Evolutionary conservation across 2,329 filamentous ascomycete genomes (phyloP).

Genomic region (Xenoacremonium recifei): DNA sequence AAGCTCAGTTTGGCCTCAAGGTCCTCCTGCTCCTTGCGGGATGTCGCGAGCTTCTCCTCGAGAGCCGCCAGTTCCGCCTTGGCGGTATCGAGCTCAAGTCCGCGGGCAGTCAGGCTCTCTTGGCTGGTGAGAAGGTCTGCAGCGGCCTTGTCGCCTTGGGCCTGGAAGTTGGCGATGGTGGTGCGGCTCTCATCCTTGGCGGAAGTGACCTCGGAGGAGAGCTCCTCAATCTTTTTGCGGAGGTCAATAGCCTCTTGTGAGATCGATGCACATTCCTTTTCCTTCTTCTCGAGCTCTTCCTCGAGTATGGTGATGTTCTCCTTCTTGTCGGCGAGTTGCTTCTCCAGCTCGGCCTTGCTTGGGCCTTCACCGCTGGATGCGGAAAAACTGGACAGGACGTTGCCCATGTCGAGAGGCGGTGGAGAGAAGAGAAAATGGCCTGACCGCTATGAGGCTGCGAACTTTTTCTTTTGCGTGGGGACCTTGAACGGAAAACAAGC

Average conservation of each 20-base stretch:
- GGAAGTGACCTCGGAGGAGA: slow-evolving; percentile 29
- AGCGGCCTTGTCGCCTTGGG: slow-evolving; percentile 24
- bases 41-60: slow-evolving; percentile 24
- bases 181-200: slow-evolving; percentile 32
- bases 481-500: no score
- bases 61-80: slow-evolving; percentile 20
- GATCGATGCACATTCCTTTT: slow-evolving; percentile 33
- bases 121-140: slow-evolving; percentile 27
- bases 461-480: no score
- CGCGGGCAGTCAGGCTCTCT: slow-evolving; percentile 16
- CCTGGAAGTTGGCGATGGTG: slow-evolving; percentile 33
- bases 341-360: slow-evolving; percentile 33
- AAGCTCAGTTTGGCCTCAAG: slow-evolving; percentile 32
- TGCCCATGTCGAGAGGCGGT: slow-evolving; percentile 33
- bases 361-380: slow-evolving; percentile 31
- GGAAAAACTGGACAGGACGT: slow-evolving; percentile 39
- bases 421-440: slow-evolving; percentile 5
- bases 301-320: slow-evolving; percentile 33
- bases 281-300: slow-evolving; percentile 35
- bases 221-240: slow-evolving; percentile 37
- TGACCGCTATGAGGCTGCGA: slow-evolving; percentile 2
- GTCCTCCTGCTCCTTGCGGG: slow-evolving; percentile 28
- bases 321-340: slow-evolving; percentile 38
- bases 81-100: slow-evolving; percentile 23
- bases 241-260: slow-evolving; percentile 37